phyloP scores from a whole-genome alignment of 2,329 filamentous ascomycete species.

The Ascochyta clinopodiicola region DNA sequence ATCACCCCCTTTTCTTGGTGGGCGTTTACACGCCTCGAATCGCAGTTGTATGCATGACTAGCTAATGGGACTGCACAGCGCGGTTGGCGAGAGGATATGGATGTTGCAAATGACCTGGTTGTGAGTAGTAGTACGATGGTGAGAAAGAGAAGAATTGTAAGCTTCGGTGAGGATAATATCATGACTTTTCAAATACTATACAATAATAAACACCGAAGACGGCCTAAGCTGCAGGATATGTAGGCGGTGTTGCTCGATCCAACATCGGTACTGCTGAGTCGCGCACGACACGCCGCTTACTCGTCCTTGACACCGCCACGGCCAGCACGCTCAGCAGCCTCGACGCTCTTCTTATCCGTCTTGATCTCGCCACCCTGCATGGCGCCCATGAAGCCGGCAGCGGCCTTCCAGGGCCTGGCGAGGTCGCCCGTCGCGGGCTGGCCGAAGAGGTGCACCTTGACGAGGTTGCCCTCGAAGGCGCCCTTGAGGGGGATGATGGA shows the following conservation, averaged over 20 bases:
- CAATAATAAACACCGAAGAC: not conserved
- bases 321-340: slow-evolving; percentile 58
- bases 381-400: slow-evolving; percentile 80
- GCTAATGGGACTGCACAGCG: too few species aligned
- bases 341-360: slow-evolving; percentile 74
- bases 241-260: not conserved
- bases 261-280: not conserved
- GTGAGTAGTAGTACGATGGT: too few species aligned
- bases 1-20: too few species aligned
- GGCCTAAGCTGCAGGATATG: not conserved
- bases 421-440: slow-evolving; percentile 87
- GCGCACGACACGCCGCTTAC: slow-evolving; percentile 37
- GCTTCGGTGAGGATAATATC: not conserved
- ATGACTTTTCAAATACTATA: slow-evolving; percentile 1
- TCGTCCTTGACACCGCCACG: slow-evolving; percentile 61
- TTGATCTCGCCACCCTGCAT: slow-evolving; percentile 76
- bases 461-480: slow-evolving; percentile 91
- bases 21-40: too few species aligned
- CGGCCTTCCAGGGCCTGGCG: slow-evolving; percentile 92
- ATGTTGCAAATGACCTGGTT: too few species aligned
- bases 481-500: slow-evolving; percentile 97
- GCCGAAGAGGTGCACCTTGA: slow-evolving; percentile 94
- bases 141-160: too few species aligned
- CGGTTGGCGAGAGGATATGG: too few species aligned
- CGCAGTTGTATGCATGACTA: too few species aligned